Base-by-base conservation (phyloP, 1,284 basidiomycete genomes). In the Microbotryomycetes sp. region DNA sequence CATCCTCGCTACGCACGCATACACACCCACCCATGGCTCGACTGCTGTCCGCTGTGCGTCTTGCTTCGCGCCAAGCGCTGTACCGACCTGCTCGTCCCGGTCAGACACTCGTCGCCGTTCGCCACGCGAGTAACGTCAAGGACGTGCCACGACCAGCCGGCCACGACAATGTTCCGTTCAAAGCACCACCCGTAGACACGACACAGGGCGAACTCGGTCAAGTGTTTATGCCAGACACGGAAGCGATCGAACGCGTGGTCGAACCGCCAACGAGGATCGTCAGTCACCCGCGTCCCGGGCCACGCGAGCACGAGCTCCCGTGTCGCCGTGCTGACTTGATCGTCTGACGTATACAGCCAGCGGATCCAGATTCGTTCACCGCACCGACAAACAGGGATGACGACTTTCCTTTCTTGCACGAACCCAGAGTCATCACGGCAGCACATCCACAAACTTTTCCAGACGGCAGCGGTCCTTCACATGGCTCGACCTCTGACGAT, bases 191-290 rank as follows among this genome's bases (percentile, higher is more conserved):
- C 4, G 35, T 31, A 18, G 56, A 45, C 30, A 49, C 48, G 21
- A 57, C 56, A 2, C 31, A 45, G 13, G 56, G 56, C 6, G 31
- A 50, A 4, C 26, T 62, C 27, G 60, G 52, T 4, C 56, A 58
- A 45, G 56, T 62, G 7, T 50, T 41, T 41, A 31, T 62, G 13
- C 60, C 60, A n/a, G 47, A 48, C 52, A 62, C 55, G 60, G 18
- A 21, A 6, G 30, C 30, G 9, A 52, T 51, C 48, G 30, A 52
- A 45, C 26, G 24, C 3, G 18, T 41, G 9, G 53, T 45, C 18
- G 24, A 41, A 4, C 13, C 15, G 1, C 15, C 35, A 2, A 26
- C 51, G 24, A 3, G 29, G 6, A 62, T 62, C 21, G 60, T 62
- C 18, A 15, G 56, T 50, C 11, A 1, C 15, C 18, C 18, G 11